Evolutionary conservation across 371 early-diverging fungal genomes (phyloP).

Genomic region (Dichotomocladium elegans): DNA sequence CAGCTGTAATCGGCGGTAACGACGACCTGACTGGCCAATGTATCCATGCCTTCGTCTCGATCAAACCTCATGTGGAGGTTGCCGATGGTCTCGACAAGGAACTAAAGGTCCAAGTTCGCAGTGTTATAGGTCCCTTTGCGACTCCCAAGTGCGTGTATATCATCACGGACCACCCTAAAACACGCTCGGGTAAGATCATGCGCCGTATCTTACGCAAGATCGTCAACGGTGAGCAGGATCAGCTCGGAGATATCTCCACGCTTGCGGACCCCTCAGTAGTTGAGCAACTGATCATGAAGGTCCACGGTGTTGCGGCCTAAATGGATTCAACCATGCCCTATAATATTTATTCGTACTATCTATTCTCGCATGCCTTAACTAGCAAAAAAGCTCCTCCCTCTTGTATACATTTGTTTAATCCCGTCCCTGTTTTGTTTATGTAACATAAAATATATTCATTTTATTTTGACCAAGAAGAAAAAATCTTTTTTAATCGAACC

Average conservation of each 20-base stretch:
- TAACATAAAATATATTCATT: too few relatives aligned
- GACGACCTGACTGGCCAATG: conserved; percentile 94
- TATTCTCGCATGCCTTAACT: neutral
- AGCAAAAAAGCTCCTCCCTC: neutral
- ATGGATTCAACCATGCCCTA: neutral
- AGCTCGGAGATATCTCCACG: conserved; percentile 87
- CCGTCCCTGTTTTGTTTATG: too few relatives aligned
- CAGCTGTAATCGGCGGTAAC: conserved; percentile 89
- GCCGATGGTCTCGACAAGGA: conserved; percentile 51
- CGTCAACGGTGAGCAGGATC: conserved; percentile 78
- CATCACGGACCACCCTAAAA: conserved; percentile 93
- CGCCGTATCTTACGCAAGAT: conserved; percentile 92
- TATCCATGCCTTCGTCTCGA: conserved; percentile 72
- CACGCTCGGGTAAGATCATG: conserved; percentile 97
- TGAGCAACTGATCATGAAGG: conserved; percentile 5
- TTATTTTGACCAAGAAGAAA: too few relatives aligned
- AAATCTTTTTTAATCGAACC: too few relatives aligned
- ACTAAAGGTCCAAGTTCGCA: conserved; percentile 78
- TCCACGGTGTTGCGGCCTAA: conserved; percentile 5
- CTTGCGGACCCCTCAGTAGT: conserved; percentile 71
- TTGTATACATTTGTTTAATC: too few relatives aligned
- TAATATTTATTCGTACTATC: neutral
- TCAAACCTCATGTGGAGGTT: conserved; percentile 51
- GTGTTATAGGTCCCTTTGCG: conserved; percentile 92
- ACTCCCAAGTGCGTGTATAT: conserved; percentile 85